Percentiles rank a stretch among this genome's conserved stretches.
Conservation (phyloP, 768 basidiomycete genomes). For the Amanita pallidorosea region DNA sequence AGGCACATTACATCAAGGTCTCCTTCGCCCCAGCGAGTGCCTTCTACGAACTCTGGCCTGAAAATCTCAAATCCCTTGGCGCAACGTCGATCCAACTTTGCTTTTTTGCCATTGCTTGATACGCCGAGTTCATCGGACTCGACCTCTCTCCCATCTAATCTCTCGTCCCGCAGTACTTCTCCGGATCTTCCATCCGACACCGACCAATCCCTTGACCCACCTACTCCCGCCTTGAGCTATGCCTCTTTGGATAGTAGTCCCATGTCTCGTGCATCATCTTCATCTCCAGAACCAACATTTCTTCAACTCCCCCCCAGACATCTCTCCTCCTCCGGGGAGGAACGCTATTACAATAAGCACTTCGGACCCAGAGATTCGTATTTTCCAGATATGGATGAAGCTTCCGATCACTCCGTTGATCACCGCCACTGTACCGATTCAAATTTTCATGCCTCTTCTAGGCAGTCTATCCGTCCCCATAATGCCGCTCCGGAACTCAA, state of each 20-base stretch:
- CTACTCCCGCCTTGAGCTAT: constrained; percentile 25
- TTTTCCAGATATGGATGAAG: constrained; percentile 3
- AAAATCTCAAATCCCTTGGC: constrained; percentile 3
- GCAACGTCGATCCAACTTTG: constrained; percentile 9
- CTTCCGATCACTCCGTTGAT: neutral
- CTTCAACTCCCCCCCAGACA: constrained; percentile 16
- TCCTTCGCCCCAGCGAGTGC: neutral
- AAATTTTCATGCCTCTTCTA: neutral
- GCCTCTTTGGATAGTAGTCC: constrained; percentile 28
- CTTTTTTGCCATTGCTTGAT: constrained; percentile 24
- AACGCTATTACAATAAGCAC: constrained; percentile 2
- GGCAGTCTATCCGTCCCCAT: neutral
- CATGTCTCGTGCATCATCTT: constrained; percentile 22
- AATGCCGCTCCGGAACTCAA: neutral
- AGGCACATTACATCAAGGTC: constrained; percentile 1
- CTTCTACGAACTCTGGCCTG: neutral
- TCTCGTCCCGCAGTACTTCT: constrained; percentile 11
- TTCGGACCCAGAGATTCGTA: constrained; percentile 5
- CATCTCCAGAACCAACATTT: constrained; percentile 20
- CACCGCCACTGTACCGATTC: constrained; percentile 1
- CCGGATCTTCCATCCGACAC: constrained; percentile 16
- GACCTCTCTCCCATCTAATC: constrained; percentile 11
- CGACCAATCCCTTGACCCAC: constrained; percentile 20
- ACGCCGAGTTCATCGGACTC: constrained; percentile 15
- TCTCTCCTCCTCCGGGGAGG: neutral